Conservation (phyloP, 495 filamentous ascomycete genomes). For the Aspergillus sclerotiicarbonarius region DNA sequence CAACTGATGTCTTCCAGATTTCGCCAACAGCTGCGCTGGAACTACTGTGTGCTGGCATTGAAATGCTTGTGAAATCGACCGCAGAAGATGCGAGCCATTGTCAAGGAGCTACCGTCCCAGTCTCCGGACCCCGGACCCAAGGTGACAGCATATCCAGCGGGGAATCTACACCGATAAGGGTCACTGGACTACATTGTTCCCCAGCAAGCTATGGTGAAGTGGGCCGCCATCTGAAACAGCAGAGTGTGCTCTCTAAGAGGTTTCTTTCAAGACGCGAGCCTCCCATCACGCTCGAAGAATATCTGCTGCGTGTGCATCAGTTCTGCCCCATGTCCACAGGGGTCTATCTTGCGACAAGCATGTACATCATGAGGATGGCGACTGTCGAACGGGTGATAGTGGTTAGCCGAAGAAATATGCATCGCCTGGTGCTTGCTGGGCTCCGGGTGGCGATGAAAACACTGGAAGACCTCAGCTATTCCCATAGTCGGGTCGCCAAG, state of each 20-base stretch:
- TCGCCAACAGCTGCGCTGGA: slow-evolving; percentile 73
- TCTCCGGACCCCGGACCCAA: slow-evolving; percentile 51
- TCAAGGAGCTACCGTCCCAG: slow-evolving; percentile 50
- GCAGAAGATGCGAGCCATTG: slow-evolving; percentile 75
- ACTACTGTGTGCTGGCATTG: slow-evolving; percentile 68
- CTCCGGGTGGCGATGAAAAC: slow-evolving; percentile 90
- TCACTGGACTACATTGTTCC: slow-evolving; percentile 33
- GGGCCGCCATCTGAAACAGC: slow-evolving; percentile 64
- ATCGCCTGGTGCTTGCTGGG: slow-evolving; percentile 81
- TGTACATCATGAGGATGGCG: slow-evolving; percentile 82
- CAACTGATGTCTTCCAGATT: slow-evolving; percentile 66
- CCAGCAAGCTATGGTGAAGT: slow-evolving; percentile 13
- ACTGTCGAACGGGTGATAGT: slow-evolving; percentile 69
- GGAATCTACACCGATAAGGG: slow-evolving; percentile 20
- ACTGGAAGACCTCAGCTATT: slow-evolving; percentile 82
- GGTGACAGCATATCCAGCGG: slow-evolving; percentile 53
- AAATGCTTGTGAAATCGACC: slow-evolving; percentile 66
- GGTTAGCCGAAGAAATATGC: slow-evolving; percentile 78
- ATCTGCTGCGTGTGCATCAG: slow-evolving; percentile 78
- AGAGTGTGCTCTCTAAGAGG: slow-evolving; percentile 77
- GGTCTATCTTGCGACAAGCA: slow-evolving; percentile 87
- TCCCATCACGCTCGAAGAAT: slow-evolving; percentile 76
- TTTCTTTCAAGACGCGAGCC: slow-evolving; percentile 90
- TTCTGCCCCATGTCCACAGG: slow-evolving; percentile 96
- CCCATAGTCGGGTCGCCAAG: slow-evolving; percentile 76